Base-by-base conservation (phyloP, 495 filamentous ascomycete genomes). In the Aspergillus indologenus region DNA sequence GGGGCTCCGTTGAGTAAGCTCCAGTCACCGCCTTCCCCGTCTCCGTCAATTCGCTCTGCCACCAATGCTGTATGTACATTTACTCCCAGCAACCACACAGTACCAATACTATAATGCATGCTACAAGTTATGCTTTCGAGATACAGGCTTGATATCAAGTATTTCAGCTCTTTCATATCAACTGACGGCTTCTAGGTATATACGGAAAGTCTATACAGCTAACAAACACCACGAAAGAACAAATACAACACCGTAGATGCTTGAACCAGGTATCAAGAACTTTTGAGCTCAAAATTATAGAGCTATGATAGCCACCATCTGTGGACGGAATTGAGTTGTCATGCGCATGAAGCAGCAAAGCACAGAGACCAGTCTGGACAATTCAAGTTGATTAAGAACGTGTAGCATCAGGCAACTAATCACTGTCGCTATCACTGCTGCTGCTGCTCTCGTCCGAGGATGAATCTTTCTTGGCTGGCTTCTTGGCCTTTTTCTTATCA, bases 1-100 rank as follows among this genome's bases (percentile, higher is more conserved):
- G 59, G 65, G 61, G 51, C 53, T 53, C 45, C 57, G 26, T 55
- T 65, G 65, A 63, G 60, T 64, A 62, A 65, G 66, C 61, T 66
- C 57, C 63, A 21, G 61, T 67, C 61, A 67, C 65, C 65, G 61
- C 61, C 65, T 64, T 67, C 60, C 49, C 23, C 19, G 40, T 50
- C 26, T 53, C 46, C 50, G 54, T 59, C 48, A 45, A 57, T 45
- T 9, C 34, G 12, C 34, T 40, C 34, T 40, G 34, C 34, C 34
- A 40, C n/a, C n/a, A n/a, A n/a, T n/a, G n/a, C n/a, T n/a, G n/a
- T n/a, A n/a, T n/a, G n/a, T n/a, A n/a, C n/a, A n/a, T n/a, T n/a
- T n/a, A n/a, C 34, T 40, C 12, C 34, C 34, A 40, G 34, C 34
- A 40, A 15, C 34, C 26, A 29, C 26, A 31, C 51, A 22, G n/a